phyloP scores from a whole-genome alignment of 2,329 filamentous ascomycete species.

The Penicillium sp. region DNA sequence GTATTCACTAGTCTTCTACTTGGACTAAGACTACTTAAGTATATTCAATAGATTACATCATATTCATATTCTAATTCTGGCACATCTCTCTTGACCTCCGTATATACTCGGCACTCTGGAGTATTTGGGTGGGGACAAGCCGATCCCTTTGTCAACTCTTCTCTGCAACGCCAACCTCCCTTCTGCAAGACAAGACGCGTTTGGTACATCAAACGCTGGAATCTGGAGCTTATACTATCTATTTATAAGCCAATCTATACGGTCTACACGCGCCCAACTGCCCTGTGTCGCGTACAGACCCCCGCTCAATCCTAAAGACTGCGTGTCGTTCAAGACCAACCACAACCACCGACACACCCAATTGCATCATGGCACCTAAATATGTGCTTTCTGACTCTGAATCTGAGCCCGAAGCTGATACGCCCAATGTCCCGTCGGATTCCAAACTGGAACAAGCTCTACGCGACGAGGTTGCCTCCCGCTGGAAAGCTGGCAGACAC shows the following conservation, averaged over 20 bases:
- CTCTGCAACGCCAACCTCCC: neutral
- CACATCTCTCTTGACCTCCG: too few species aligned
- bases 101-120: too few species aligned
- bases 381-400: conserved; percentile 37
- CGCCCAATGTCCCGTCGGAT: conserved; percentile 34
- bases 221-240: neutral
- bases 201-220: neutral
- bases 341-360: neutral
- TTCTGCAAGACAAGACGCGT: neutral
- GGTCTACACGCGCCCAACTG: neutral
- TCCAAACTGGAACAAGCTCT: conserved; percentile 41
- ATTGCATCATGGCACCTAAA: conserved; percentile 33
- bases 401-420: conserved; percentile 25
- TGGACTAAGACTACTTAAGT: too few species aligned
- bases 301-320: neutral
- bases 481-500: conserved; percentile 44
- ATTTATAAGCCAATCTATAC: neutral
- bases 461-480: conserved; percentile 42
- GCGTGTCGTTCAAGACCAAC: neutral
- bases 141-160: conserved; percentile 14
- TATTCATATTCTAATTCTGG: too few species aligned
- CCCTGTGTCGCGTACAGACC: neutral
- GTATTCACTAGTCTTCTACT: too few species aligned
- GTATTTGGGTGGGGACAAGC: too few species aligned
- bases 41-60: too few species aligned